A percentile compares a stretch with the other conserved stretches of the same genome.
Conservation (phyloP, 768 basidiomycete genomes). For the Hygrocybe punicea region DNA sequence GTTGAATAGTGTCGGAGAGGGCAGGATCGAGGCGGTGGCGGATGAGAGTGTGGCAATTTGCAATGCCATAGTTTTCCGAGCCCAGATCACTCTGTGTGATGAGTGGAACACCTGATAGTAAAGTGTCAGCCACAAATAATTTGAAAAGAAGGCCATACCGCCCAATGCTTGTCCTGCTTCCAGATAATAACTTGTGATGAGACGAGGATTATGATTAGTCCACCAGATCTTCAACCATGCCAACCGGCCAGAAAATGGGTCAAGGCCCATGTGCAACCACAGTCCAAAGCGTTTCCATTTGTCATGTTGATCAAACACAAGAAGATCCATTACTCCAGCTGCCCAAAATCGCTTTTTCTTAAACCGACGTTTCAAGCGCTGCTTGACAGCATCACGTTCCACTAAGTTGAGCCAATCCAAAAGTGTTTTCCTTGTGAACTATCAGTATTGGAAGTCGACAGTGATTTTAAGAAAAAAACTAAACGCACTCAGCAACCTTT, state of each 20-base stretch:
- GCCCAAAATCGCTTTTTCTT: slow-evolving; percentile 32
- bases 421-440: slow-evolving; percentile 1
- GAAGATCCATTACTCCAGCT: slow-evolving; percentile 42
- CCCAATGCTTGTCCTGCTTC: slow-evolving; percentile 20
- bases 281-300: slow-evolving; percentile 44
- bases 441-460: too few species aligned
- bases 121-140: slow-evolving; percentile 32
- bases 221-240: slow-evolving; percentile 44
- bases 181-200: slow-evolving; percentile 37
- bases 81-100: slow-evolving; percentile 46
- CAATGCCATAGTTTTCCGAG: slow-evolving; percentile 43
- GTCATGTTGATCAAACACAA: slow-evolving; percentile 44
- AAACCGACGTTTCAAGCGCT: slow-evolving; percentile 20
- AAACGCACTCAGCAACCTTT: slow-evolving; percentile 15
- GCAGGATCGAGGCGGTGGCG: slow-evolving; percentile 41
- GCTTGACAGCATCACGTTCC: slow-evolving; percentile 15
- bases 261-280: slow-evolving; percentile 32
- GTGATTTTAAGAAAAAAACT: too few species aligned
- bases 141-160: slow-evolving; percentile 8
- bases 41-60: slow-evolving; percentile 41
- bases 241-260: slow-evolving; percentile 34
- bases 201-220: slow-evolving; percentile 37
- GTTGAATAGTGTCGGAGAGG: slow-evolving; percentile 38
- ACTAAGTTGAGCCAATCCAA: neutral
- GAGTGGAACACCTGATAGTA: slow-evolving; percentile 37